phyloP scores from a whole-genome alignment of 805 yeast species.

The Candida khao-thaluensis region DNA sequence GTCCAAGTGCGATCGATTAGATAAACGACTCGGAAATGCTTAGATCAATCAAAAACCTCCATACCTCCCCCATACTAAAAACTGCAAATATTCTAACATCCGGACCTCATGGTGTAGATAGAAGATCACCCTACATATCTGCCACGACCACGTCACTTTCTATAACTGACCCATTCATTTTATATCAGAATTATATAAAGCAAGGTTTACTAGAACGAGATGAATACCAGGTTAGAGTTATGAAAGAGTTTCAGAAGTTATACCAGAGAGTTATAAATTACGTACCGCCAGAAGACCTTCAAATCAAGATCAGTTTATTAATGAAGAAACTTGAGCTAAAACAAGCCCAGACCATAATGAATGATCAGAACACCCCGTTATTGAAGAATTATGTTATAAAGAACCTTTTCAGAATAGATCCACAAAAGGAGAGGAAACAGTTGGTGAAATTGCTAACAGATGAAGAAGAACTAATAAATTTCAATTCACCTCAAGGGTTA shows the following conservation, averaged over 20 bases:
- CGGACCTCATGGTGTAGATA: conserved; percentile 41
- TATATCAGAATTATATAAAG: conserved; percentile 54
- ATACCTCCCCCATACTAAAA: neutral
- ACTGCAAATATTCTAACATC: conserved; percentile 10
- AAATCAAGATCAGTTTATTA: conserved; percentile 42
- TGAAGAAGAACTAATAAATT: conserved; percentile 55
- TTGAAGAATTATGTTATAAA: conserved; percentile 16
- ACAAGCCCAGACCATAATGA: conserved; percentile 23
- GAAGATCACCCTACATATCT: conserved; percentile 27
- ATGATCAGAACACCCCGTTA: conserved; percentile 4
- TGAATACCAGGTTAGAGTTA: conserved; percentile 59
- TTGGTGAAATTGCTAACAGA: conserved; percentile 53
- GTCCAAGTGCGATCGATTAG: conserved; percentile 1
- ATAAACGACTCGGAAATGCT: conserved; percentile 5
- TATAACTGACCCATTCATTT: conserved; percentile 61
- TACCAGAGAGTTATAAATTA: conserved; percentile 60
- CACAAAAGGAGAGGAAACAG: conserved; percentile 32
- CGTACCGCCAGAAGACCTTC: conserved; percentile 49
- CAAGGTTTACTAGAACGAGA: conserved; percentile 55
- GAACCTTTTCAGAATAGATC: conserved; percentile 31
- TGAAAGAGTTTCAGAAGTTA: conserved; percentile 59
- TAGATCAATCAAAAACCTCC: neutral
- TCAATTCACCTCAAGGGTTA: conserved; percentile 64
- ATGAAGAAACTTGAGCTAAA: conserved; percentile 33
- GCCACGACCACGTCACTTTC: conserved; percentile 21